Evolutionary conservation across 352 stramenopile species (phyloP).

Genomic region (Phytophthora capsici): DNA sequence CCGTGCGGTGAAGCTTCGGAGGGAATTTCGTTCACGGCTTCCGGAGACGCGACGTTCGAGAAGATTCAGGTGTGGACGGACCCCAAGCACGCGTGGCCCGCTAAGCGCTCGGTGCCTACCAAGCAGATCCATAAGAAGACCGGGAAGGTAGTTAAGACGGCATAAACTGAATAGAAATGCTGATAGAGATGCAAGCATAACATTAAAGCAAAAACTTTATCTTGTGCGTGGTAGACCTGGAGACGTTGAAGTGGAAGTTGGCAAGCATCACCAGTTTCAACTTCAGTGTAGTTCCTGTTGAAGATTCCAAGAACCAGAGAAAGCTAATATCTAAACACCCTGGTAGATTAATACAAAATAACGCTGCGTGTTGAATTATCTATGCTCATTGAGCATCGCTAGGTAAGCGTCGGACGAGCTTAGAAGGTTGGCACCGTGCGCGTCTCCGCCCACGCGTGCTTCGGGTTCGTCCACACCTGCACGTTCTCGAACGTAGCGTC

Average conservation of each 20-base stretch:
- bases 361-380: constrained; percentile 14
- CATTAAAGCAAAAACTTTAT: no score
- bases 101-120: constrained; percentile 40
- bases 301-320: no score
- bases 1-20: constrained; percentile 56
- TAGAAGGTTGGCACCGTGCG: constrained; percentile 47
- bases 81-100: constrained; percentile 62
- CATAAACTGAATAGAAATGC: not conserved
- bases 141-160: constrained; percentile 9
- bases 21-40: constrained; percentile 55
- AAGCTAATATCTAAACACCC: no score
- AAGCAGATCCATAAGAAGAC: constrained; percentile 27
- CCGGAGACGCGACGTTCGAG: constrained; percentile 51
- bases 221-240: not conserved
- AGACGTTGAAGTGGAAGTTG: not conserved
- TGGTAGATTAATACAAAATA: not conserved
- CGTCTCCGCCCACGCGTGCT: constrained; percentile 63
- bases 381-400: constrained; percentile 15
- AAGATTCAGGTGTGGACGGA: constrained; percentile 65
- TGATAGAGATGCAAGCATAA: not conserved
- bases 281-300: no score
- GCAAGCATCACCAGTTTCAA: no score
- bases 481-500: constrained; percentile 65
- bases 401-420: not conserved
- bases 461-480: constrained; percentile 67